Conservation (phyloP, 805 yeast genomes). For the Candida maesae region DNA sequence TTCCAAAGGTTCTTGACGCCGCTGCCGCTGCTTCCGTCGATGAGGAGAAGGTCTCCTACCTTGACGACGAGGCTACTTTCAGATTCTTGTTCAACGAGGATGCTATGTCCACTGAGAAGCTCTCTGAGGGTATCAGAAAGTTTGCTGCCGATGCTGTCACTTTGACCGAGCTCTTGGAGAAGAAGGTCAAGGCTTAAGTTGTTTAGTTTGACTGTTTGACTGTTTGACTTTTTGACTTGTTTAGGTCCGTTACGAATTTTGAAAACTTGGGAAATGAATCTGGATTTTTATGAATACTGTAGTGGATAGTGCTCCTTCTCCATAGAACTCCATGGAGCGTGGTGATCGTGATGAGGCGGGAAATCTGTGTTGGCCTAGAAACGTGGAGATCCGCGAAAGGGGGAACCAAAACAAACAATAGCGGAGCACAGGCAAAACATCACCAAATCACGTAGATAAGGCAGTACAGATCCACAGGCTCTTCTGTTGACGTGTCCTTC, state of each 20-base stretch:
- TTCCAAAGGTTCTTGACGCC: constrained; percentile 80
- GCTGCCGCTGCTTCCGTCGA: constrained; percentile 53
- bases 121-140: constrained; percentile 96
- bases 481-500: no score
- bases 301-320: no score
- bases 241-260: constrained; percentile 6
- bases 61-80: constrained; percentile 86
- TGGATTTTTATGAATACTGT: no score
- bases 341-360: no score
- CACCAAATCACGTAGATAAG: no score
- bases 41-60: constrained; percentile 68
- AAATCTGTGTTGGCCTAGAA: constrained; percentile 2
- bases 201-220: neutral
- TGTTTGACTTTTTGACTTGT: neutral
- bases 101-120: constrained; percentile 97
- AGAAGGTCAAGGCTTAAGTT: constrained; percentile 44
- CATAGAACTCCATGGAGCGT: no score
- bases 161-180: constrained; percentile 61
- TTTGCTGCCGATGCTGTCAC: constrained; percentile 92
- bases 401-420: no score
- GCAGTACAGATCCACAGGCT: no score
- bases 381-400: neutral
- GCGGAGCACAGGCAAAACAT: no score
- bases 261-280: neutral
- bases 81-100: constrained; percentile 91